Evolutionary conservation across 306 rosid genomes (phyloP), one percentile per base, ranked within the genome.

Genomic region (Cucumis melo): DNA sequence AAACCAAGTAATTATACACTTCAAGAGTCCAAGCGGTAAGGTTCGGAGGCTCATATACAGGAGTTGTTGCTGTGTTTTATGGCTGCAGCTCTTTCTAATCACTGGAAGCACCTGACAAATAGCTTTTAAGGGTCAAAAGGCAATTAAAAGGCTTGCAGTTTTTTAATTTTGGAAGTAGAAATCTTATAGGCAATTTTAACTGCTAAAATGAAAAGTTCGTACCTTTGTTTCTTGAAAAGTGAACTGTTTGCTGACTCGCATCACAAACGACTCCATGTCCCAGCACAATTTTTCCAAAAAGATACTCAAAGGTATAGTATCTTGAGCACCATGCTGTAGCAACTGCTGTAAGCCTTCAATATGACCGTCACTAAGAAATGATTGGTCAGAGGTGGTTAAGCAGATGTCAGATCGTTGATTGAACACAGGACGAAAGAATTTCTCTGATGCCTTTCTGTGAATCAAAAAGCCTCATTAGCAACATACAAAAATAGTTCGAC

Each of bases 11-110:
- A 88, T 81, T 53, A 83, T 88, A 67, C 89, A 89, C 81, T 83
- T 90, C 67, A 94, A 87, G 84, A 94, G 84, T 83, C 98, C 97
- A 41, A 94, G 90, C 74, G 98, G 98, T 95, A 94, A 88, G 84
- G 87, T 89, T 77, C 80, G 87, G 80, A 94, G 82, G 85, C 93
- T 88, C 88, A 82, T 88, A 82, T 87, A 82, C 78, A 90, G 66
- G 81, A 94, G 91, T 66, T 86, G 86, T 80, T 77, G 88, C 84
- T 89, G 93, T 78, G 84, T 82, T 84, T 83, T 83, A 38, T 83
- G 86, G 80, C 87, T 71, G 82, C 87, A 82, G 54, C 87, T 86
- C 83, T 82, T 83, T 76, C 83, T 80, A 64, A 90, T 82, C 80
- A 83, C 81, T 53, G 96, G 91, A 87, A 94, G 82, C 66, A 89